A percentile compares a stretch with the other conserved stretches of the same genome.
Evolutionary conservation across 2,329 filamentous ascomycete species (phyloP).

Genomic region (Fusarium cicatricum): DNA sequence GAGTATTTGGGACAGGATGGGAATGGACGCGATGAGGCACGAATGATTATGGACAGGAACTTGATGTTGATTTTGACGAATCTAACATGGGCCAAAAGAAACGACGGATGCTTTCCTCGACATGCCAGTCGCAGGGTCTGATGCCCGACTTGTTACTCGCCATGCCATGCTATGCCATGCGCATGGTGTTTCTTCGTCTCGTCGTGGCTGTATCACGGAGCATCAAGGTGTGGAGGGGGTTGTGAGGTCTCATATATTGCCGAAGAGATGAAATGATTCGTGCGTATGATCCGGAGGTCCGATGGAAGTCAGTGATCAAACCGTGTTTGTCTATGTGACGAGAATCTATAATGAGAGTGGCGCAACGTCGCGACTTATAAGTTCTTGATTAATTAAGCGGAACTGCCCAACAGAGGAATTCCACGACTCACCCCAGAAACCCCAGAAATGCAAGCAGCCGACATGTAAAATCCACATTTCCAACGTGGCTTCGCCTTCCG

Average conservation of each 20-base stretch:
- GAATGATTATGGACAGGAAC: constrained; percentile 40
- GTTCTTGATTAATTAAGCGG: neutral
- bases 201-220: neutral
- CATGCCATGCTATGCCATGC: neutral
- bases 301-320: constrained; percentile 12
- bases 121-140: constrained; percentile 9
- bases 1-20: constrained; percentile 32
- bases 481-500: constrained; percentile 5
- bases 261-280: neutral
- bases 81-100: constrained; percentile 41
- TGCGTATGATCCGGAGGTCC: constrained; percentile 22
- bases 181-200: neutral
- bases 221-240: neutral
- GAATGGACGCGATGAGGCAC: constrained; percentile 38
- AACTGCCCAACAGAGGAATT: constrained; percentile 28
- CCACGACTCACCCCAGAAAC: constrained; percentile 8
- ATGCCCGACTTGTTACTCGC: constrained; percentile 1
- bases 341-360: neutral
- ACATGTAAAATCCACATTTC: neutral
- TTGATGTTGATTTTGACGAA: constrained; percentile 39
- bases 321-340: neutral
- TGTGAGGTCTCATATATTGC: constrained; percentile 5
- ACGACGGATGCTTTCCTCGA: constrained; percentile 37
- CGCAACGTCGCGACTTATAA: neutral
- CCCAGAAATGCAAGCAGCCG: constrained; percentile 4